Evolutionary conservation across 1,284 basidiomycete species (phyloP).

Genomic region (Austroboletus rostrupii): DNA sequence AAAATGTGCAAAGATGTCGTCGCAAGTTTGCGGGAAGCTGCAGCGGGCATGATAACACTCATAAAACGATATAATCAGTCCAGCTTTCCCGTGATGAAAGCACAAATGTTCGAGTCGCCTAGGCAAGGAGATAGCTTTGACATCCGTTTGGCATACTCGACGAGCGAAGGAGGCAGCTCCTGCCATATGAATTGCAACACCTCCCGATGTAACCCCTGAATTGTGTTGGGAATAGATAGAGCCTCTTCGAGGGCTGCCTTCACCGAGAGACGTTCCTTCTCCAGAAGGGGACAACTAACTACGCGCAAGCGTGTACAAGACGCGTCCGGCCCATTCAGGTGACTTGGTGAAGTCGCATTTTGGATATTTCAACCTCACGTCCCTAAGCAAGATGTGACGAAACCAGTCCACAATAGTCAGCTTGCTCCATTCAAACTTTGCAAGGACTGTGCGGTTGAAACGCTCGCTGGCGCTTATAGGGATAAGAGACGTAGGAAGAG

Average conservation of each 20-base stretch:
- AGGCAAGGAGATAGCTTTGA: too few species aligned
- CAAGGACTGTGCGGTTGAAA: slow-evolving; percentile 53
- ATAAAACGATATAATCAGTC: background rate
- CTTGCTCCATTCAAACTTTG: slow-evolving; percentile 75
- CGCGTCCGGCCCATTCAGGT: slow-evolving; percentile 74
- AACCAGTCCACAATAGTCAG: slow-evolving; percentile 76
- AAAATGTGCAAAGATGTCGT: slow-evolving; percentile 47
- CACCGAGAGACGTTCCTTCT: slow-evolving; percentile 29
- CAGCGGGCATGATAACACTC: background rate
- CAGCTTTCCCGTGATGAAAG: background rate
- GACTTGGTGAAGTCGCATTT: slow-evolving; percentile 66
- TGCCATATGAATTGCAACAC: background rate
- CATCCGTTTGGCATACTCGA: too few species aligned
- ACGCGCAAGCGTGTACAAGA: slow-evolving; percentile 64
- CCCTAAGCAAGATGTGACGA: slow-evolving; percentile 52
- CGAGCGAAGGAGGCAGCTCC: too few species aligned
- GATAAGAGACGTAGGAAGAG: slow-evolving; percentile 73
- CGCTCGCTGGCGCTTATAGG: slow-evolving; percentile 62
- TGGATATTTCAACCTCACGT: slow-evolving; percentile 36
- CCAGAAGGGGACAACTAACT: slow-evolving; percentile 64
- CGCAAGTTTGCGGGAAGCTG: background rate
- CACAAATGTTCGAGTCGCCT: background rate
- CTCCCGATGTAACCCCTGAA: background rate
- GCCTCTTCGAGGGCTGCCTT: slow-evolving; percentile 58
- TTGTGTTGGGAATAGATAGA: slow-evolving; percentile 42